Evolutionary conservation across 805 yeast species (phyloP).

Genomic region (Kurtzmaniella fragi): DNA sequence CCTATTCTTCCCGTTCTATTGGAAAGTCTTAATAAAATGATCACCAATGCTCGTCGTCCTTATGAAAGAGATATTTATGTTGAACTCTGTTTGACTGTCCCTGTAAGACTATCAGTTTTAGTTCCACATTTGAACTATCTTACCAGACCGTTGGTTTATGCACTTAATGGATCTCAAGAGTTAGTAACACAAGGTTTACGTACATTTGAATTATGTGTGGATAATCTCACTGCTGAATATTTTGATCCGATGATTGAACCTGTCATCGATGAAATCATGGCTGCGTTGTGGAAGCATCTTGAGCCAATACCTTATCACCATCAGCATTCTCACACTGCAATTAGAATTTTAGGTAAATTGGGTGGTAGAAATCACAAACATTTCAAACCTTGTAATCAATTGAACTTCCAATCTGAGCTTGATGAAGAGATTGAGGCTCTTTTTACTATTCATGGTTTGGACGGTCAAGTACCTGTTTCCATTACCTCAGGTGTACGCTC

Average conservation of each 20-base stretch:
- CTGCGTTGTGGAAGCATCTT: constrained; percentile 85
- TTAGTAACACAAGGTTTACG: constrained; percentile 91
- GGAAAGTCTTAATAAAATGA: constrained; percentile 79
- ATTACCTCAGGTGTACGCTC: constrained; percentile 79
- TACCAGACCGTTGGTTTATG: constrained; percentile 88
- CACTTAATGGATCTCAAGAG: constrained; percentile 86
- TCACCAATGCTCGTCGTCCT: constrained; percentile 77
- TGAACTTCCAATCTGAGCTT: constrained; percentile 48
- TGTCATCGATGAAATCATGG: constrained; percentile 89
- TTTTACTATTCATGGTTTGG: constrained; percentile 67
- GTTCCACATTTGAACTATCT: constrained; percentile 88
- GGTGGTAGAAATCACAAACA: constrained; percentile 95
- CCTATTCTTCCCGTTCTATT: constrained; percentile 84
- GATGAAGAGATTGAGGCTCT: constrained; percentile 68
- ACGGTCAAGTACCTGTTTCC: constrained; percentile 57
- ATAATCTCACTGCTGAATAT: constrained; percentile 91
- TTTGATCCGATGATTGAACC: constrained; percentile 98
- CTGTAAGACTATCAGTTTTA: constrained; percentile 86
- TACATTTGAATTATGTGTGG: constrained; percentile 93
- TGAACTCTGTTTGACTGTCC: constrained; percentile 91
- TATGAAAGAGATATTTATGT: constrained; percentile 93
- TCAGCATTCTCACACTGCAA: constrained; percentile 91
- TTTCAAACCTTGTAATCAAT: constrained; percentile 67
- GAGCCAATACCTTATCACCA: constrained; percentile 93
- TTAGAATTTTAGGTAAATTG: constrained; percentile 86